Conservation (phyloP, 805 yeast species). For the Kodamaea leandrae region DNA sequence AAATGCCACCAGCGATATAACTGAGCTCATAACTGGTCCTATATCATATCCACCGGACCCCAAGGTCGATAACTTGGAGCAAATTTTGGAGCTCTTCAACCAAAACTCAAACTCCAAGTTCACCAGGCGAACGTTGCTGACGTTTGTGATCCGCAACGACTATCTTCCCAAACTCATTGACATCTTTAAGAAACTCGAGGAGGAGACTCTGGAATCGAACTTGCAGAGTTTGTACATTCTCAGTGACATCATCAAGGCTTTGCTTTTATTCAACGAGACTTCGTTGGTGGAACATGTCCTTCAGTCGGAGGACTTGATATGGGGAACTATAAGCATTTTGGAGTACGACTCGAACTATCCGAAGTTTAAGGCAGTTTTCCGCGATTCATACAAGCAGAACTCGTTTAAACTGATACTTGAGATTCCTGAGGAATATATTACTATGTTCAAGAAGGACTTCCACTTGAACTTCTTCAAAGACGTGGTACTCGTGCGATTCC, state of each 20-base stretch:
- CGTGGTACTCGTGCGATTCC: constrained; percentile 73
- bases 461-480: constrained; percentile 80
- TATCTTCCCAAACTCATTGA: constrained; percentile 53
- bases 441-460: constrained; percentile 69
- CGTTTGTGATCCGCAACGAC: constrained; percentile 50
- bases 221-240: constrained; percentile 60
- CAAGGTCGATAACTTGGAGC: constrained; percentile 47
- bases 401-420: constrained; percentile 61
- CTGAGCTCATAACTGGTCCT: constrained; percentile 82
- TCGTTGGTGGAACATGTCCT: constrained; percentile 33
- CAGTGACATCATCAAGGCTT: constrained; percentile 70
- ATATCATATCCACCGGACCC: constrained; percentile 63
- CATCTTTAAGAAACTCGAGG: constrained; percentile 58
- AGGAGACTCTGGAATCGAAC: constrained; percentile 29
- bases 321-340: constrained; percentile 70
- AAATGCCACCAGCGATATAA: constrained; percentile 44
- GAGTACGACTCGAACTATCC: constrained; percentile 92
- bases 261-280: constrained; percentile 67
- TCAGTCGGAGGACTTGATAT: constrained; percentile 28
- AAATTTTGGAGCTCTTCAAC: constrained; percentile 54
- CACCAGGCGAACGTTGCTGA: constrained; percentile 58
- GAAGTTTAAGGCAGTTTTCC: constrained; percentile 70
- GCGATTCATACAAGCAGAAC: constrained; percentile 59
- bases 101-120: constrained; percentile 61
- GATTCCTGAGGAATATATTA: constrained; percentile 48